These are phyloP conservation scores for Spongiforma sp. DNA, from an alignment of 1,284 basidiomycete genomes.

Conservation along the genomic window DNA sequence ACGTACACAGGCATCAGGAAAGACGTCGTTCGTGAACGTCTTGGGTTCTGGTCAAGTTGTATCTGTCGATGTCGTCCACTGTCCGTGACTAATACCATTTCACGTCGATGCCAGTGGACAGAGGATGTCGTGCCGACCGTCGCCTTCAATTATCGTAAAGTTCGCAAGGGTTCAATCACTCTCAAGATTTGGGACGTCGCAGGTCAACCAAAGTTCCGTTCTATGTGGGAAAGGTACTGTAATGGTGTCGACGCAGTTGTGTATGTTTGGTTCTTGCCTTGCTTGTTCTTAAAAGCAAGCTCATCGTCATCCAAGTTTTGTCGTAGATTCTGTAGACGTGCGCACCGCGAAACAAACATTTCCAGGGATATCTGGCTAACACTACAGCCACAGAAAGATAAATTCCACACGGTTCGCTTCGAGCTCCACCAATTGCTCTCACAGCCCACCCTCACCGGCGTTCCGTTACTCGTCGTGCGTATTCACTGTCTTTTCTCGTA, in stretches of 20 bases:
- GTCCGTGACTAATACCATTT: neutral
- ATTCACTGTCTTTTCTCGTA: neutral
- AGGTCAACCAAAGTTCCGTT: constrained; percentile 94
- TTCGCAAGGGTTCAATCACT: constrained; percentile 89
- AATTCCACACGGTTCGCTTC: constrained; percentile 86
- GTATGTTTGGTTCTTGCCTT: constrained; percentile 56
- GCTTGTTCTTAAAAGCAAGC: constrained; percentile 17
- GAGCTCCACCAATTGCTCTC: constrained; percentile 89
- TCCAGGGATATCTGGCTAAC: constrained; percentile 7
- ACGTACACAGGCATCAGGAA: constrained; percentile 79
- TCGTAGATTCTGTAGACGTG: constrained; percentile 90
- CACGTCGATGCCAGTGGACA: constrained; percentile 64
- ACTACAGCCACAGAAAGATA: constrained; percentile 58
- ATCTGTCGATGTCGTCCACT: constrained; percentile 15
- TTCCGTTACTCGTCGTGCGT: constrained; percentile 87
- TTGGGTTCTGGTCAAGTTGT: constrained; percentile 83
- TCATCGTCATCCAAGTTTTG: constrained; percentile 62
- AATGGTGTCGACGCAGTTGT: constrained; percentile 94
- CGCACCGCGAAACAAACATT: constrained; percentile 33
- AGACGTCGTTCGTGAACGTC: constrained; percentile 94
- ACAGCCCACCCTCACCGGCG: constrained; percentile 74
- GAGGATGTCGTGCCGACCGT: constrained; percentile 96
- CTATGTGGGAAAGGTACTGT: constrained; percentile 96
- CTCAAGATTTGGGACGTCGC: constrained; percentile 97
- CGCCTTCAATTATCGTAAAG: constrained; percentile 87